Percentiles rank a stretch among this genome's conserved stretches.
phyloP scores from a whole-genome alignment of 2,329 filamentous ascomycete genomes.

The Penicillium sp. region DNA sequence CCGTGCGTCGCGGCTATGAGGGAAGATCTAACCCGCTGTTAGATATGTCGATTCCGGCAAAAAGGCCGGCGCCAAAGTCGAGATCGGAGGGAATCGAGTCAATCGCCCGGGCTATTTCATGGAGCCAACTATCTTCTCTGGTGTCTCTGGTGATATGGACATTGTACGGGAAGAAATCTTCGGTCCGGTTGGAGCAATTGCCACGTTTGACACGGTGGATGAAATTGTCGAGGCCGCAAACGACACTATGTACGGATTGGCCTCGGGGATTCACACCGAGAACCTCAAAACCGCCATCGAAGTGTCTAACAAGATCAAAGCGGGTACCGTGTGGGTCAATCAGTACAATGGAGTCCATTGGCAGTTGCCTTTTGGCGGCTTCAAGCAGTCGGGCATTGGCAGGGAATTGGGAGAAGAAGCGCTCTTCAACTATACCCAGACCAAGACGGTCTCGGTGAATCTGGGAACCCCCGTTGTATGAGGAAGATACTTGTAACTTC shows the following conservation, averaged over 20 bases:
- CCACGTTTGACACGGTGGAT: conserved; percentile 36
- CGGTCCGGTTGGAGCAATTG: conserved; percentile 40
- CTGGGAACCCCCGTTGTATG: too few species aligned
- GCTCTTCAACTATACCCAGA: conserved; percentile 44
- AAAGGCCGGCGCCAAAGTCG: too few species aligned
- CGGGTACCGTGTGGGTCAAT: conserved; percentile 41
- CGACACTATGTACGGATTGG: conserved; percentile 38
- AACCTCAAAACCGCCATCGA: conserved; percentile 35
- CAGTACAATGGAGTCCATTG: conserved; percentile 35
- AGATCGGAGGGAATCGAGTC: too few species aligned
- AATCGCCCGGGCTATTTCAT: conserved; percentile 43
- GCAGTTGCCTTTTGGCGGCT: conserved; percentile 38
- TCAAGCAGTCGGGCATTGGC: conserved; percentile 53
- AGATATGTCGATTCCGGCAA: too few species aligned
- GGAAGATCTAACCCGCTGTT: too few species aligned
- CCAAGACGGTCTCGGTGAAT: conserved; percentile 32
- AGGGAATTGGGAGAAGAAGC: conserved; percentile 51
- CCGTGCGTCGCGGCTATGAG: too few species aligned
- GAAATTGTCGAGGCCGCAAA: conserved; percentile 37
- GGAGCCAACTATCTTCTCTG: conserved; percentile 36
- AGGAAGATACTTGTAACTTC: too few species aligned
- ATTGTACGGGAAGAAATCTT: conserved; percentile 43
- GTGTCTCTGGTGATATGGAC: conserved; percentile 33
- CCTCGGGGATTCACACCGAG: conserved; percentile 36
- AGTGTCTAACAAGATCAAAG: conserved; percentile 36